A percentile compares a stretch with the other conserved stretches of the same genome.
These are phyloP conservation scores for Heterococcus sp. DNA, from an alignment of 108 stramenopile species.

Conservation along the genomic window DNA sequence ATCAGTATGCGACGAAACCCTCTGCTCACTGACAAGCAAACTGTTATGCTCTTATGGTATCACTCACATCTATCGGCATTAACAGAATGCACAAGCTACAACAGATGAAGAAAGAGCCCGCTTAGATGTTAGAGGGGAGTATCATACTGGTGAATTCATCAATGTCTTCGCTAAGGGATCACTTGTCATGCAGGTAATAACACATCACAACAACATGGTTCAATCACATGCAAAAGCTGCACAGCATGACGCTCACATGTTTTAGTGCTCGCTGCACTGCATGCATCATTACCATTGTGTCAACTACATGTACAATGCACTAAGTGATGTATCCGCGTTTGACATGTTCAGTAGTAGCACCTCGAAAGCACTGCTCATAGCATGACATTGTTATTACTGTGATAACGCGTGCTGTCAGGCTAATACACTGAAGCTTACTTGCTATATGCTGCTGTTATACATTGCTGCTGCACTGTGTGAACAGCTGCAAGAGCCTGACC, in stretches of 20 bases:
- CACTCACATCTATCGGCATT: no score
- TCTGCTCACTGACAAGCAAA: no score
- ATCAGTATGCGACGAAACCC: no score
- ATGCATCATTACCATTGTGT: background rate
- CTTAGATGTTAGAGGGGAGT: conserved; percentile 83
- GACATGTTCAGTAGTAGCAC: background rate
- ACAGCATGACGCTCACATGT: background rate
- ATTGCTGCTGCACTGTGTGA: no score
- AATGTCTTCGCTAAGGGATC: conserved; percentile 86
- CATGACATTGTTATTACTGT: background rate
- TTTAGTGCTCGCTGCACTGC: background rate
- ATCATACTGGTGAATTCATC: conserved; percentile 90
- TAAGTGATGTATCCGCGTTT: background rate
- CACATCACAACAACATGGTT: background rate
- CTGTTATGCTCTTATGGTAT: no score
- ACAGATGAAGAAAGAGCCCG: conserved; percentile 81
- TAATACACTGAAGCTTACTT: background rate
- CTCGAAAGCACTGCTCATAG: background rate
- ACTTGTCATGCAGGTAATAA: conserved; percentile 74
- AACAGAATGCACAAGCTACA: conserved; percentile 62
- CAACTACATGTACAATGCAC: background rate
- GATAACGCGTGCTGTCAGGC: background rate
- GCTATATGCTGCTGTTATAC: no score
- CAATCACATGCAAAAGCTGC: background rate
- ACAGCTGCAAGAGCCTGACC: background rate